Evolutionary conservation across 805 yeast species (phyloP), one percentile per base, ranked within the genome.

Genomic region (Deakozyma indianensis): DNA sequence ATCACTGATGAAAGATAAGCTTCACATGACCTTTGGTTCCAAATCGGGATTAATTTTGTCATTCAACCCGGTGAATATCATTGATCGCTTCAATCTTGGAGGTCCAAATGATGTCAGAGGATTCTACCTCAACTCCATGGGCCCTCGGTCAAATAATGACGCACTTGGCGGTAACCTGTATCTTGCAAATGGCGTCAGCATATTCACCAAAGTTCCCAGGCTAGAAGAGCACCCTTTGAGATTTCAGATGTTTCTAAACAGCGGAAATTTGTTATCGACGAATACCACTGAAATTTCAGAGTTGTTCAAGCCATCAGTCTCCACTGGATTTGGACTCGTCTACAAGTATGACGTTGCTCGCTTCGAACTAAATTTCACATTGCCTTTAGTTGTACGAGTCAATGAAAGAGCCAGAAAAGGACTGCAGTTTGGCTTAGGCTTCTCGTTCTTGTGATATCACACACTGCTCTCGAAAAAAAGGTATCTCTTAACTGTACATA

Each of bases 81-180:
- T 80, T 57, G 98, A 90, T 60, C 73, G 83, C 51, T 90, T 88
- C 59, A 84, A 79, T 56, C 67, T 83, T 41, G 94, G 96, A 16
- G 96, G 95, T 0, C 74, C 78, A 14, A 72, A 77, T 45, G 81
- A 80, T 45, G 75, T 86, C 23, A 68, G 82, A 47, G 86, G 88
- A 1, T 84, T 82, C 56, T 68, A 74, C 27, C 65, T 72, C 45
- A 80, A 80, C 65, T 75, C 84, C 0, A 59, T 83, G 28, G 88
- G 92, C 14, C 77, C 80, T 1, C 68, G 76, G 47, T 76, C 74
- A 45, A 61, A 63, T 3, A 63, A 61, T 3, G 79, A 77, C 53
- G 67, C 77, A 3, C 50, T 77, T 3, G 95, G 95, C 3, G 95
- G 94, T 4, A 74, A 75, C 48, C 61, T 70, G 1, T 78, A 69